Base-by-base conservation (phyloP, 1,284 basidiomycete genomes). In the Cryptococcus sp. region DNA sequence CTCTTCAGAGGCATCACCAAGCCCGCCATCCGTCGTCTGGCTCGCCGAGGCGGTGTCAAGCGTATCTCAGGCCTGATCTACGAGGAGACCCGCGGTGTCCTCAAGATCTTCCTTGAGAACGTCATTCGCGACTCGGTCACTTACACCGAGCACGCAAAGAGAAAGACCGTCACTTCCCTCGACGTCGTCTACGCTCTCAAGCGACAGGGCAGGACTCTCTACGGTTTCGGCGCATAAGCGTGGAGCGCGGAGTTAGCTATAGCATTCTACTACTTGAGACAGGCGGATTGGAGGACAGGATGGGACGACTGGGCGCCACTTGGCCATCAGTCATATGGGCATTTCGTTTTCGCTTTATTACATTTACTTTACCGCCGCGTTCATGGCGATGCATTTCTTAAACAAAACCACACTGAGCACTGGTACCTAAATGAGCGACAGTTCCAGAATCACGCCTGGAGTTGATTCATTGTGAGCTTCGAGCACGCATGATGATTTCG, bases 31-130 rank as follows among this genome's bases (percentile, higher is more conserved):
- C 89, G 91, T 71, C 89, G 91, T 83, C 88, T 94, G 64, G 91
- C 91, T 51, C 90, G 91, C 78, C 88, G 91, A 84, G 91, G 91
- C 76, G 90, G 90, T 87, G 90, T 92, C 73, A 91, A 93, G 83
- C 89, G 89, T 63, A 90, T 91, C 78, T 90, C 90, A 56, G 89
- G 88, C 72, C 84, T 91, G 67, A 91, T 93, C 81, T 93, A 93
- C 79, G 90, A 93, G 79, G 56, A 93, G 85, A 92, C 90, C 58
- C 89, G 91, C 66, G 85, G 87, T 80, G 87, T 89, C 50, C 83
- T 91, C 72, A 88, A 87, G 80, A 86, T 88, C 72, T 87, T 88
- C 82, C 64, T 75, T 39, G 72, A 76, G 67, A 70, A 71, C 83
- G 88, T 91, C 74, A 91, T 93, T 71, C 87, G 89, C 67, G 91